A percentile compares a stretch with the other conserved stretches of the same genome.
Evolutionary conservation across 176 grass and related monocot species (phyloP).

Genomic region (Aegilops speltoides): DNA sequence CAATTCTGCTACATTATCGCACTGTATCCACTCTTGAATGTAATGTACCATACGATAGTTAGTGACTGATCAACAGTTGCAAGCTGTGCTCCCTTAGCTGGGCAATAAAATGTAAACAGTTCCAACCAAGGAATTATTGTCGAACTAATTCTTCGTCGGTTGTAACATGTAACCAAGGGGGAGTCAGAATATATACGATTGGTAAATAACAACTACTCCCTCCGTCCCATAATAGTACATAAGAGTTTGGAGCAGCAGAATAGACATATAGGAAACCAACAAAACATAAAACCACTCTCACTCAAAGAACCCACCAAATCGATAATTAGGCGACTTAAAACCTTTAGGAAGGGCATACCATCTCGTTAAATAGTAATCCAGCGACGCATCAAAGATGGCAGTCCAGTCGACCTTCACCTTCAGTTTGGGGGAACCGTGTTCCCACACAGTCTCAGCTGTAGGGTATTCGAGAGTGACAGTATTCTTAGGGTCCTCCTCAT

Average conservation of each 20-base stretch:
- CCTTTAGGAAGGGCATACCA: neutral
- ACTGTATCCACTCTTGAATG: neutral
- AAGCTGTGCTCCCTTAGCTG: neutral
- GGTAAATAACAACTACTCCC: too few species aligned
- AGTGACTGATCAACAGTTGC: neutral
- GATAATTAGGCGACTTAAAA: neutral
- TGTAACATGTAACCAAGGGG: neutral
- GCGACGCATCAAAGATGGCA: neutral
- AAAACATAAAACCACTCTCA: neutral
- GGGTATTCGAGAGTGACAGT: neutral
- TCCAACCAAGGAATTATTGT: neutral
- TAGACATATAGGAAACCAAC: neutral
- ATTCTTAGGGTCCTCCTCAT: neutral
- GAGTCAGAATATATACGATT: neutral
- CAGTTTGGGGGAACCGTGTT: neutral
- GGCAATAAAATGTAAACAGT: conserved; percentile 14
- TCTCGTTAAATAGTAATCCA: neutral
- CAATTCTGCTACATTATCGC: neutral
- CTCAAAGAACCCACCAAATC: neutral
- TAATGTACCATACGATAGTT: conserved; percentile 7
- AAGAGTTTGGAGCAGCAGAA: neutral
- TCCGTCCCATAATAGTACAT: too few species aligned
- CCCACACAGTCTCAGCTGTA: neutral
- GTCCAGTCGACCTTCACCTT: neutral
- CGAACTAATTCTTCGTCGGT: neutral